A percentile compares a stretch with the other conserved stretches of the same genome.
Evolutionary conservation across 257 asterid genomes (phyloP).

Genomic region (Paraleonurus japonicus): DNA sequence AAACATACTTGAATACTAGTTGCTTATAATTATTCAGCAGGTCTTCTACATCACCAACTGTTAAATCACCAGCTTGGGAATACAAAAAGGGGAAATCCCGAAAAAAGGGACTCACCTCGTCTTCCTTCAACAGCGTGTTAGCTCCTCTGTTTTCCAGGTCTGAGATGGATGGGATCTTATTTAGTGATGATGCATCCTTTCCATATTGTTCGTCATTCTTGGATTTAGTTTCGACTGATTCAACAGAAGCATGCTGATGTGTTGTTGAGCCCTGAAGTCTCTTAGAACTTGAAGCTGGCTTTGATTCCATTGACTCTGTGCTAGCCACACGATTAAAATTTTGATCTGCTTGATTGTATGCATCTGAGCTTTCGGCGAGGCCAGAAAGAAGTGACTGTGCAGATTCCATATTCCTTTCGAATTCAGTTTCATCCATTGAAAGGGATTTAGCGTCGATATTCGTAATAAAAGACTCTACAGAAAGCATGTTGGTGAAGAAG

Average conservation of each 20-base stretch:
- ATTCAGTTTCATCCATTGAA: constrained; percentile 87
- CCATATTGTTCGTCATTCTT: constrained; percentile 40
- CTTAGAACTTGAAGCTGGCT: constrained; percentile 32
- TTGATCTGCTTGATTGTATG: constrained; percentile 41
- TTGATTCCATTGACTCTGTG: constrained; percentile 34
- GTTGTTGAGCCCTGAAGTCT: constrained; percentile 32
- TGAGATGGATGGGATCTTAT: constrained; percentile 61
- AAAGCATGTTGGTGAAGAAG: constrained; percentile 91
- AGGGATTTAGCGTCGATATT: constrained; percentile 69
- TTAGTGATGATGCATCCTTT: constrained; percentile 41
- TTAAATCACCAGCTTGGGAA: constrained; percentile 70
- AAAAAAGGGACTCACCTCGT: constrained; percentile 45
- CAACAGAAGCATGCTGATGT: constrained; percentile 29
- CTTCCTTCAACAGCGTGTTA: constrained; percentile 59
- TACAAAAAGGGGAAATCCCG: constrained; percentile 75
- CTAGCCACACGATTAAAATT: constrained; percentile 32
- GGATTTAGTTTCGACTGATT: constrained; percentile 46
- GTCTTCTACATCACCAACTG: constrained; percentile 70
- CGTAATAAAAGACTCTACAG: constrained; percentile 74
- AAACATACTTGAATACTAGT: constrained; percentile 76
- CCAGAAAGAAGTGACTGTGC: constrained; percentile 68
- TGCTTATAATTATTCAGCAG: constrained; percentile 72
- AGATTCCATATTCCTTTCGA: constrained; percentile 74
- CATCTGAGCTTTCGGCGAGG: constrained; percentile 55
- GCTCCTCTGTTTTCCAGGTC: constrained; percentile 90